Evolutionary conservation across 2,329 filamentous ascomycete genomes (phyloP), one percentile per base, ranked within the genome.

Genomic region (Ceratocystis harringtonii): DNA sequence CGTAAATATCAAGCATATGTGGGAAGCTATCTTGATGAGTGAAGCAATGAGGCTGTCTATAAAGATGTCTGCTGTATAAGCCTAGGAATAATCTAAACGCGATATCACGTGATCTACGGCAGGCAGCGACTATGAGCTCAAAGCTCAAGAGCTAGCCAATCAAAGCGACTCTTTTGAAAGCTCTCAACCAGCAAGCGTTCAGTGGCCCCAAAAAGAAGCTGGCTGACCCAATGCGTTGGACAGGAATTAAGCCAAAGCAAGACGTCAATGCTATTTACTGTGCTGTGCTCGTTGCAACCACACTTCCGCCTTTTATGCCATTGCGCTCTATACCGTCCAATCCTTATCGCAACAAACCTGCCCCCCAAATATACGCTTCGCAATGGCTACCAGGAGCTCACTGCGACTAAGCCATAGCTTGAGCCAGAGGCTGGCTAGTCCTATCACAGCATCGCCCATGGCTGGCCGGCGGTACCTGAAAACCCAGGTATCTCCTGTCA

Each of bases 401-500:
- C 68, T 72, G 65, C 69, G 71, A 3, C 52, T 68, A n/a, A 30
- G 63, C 36, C 57, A 61, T 19, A 32, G 63, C 48, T 36, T 64
- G 30, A 30, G 44, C 65, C 71, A 72, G 28, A 41, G n/a, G 66
- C 69, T 76, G 67, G 70, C 69, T 52, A 70, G 68, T 66, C 69
- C 70, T 60, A 66, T 73, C 22, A 69, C n/a, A 70, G 30, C 5
- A 69, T 67, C 70, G 70, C 41, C 71, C 67, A 25, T 25, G 12
- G 25, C 30, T 52, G 63, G 63, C 15, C 60, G 63, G 65, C 71
- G 75, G 68, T 68, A 71, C 41, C 69, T 78, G 62, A 75, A 76
- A 64, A 77, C 75, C 48, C 71, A 74, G 22, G 84, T 84, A 3
- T 88, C 89, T 10, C 89, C 90, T 6, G 90, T 94, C 25, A 92